These are phyloP conservation scores for Solanum raphanifolium DNA, from an alignment of 257 asterid genomes.

Conservation along the genomic window DNA sequence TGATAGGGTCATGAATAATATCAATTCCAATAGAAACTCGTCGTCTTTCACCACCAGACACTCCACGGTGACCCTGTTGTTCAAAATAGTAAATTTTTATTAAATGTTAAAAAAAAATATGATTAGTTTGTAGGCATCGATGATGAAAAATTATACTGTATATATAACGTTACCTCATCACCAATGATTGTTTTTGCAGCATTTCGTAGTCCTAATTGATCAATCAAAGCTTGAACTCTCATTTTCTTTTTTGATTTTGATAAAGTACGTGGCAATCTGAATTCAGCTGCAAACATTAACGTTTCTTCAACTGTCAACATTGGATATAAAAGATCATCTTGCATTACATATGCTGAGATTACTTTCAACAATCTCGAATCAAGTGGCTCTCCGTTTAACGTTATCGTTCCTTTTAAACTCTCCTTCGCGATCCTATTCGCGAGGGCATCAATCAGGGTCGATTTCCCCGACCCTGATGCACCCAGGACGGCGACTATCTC, in stretches of 20 bases:
- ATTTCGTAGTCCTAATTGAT: slow-evolving; percentile 19
- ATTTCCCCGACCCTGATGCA: slow-evolving; percentile 73
- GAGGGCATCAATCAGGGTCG: slow-evolving; percentile 60
- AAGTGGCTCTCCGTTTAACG: slow-evolving; percentile 49
- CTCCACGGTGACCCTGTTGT: slow-evolving; percentile 44
- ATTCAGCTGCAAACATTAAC: slow-evolving; percentile 76
- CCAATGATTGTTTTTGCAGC: slow-evolving; percentile 26
- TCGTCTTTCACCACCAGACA: slow-evolving; percentile 59
- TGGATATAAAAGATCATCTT: slow-evolving; percentile 65
- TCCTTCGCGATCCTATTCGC: slow-evolving; percentile 62
- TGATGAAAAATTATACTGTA: background rate
- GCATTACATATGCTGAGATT: slow-evolving; percentile 81
- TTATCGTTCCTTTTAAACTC: slow-evolving; percentile 55
- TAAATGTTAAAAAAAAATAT: background rate
- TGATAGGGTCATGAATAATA: slow-evolving; percentile 73
- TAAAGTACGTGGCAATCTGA: slow-evolving; percentile 38
- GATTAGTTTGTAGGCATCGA: background rate
- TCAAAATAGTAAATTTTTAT: background rate
- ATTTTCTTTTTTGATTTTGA: slow-evolving; percentile 14
- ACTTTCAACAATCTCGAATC: slow-evolving; percentile 51
- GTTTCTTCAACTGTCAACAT: slow-evolving; percentile 84
- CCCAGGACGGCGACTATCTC: slow-evolving; percentile 77
- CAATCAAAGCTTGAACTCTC: slow-evolving; percentile 16
- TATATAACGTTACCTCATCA: slow-evolving; percentile 11
- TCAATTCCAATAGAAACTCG: slow-evolving; percentile 81